phyloP scores from a whole-genome alignment of 805 yeast species.

The Candida piceae region DNA sequence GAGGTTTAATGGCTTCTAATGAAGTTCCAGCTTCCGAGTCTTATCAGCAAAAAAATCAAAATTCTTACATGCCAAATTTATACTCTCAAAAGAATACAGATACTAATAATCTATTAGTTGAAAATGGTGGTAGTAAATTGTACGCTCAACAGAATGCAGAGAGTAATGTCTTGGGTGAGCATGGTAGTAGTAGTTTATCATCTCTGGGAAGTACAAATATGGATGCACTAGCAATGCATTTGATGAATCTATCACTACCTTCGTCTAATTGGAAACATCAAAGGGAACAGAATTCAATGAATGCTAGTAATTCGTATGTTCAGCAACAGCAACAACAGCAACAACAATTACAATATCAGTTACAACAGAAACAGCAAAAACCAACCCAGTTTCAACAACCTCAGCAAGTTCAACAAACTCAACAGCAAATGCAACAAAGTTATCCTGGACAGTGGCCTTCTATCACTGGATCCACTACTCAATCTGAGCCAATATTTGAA shows the following conservation, averaged over 20 bases:
- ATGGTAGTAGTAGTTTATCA: conserved; percentile 7
- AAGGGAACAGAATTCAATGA: too few relatives aligned
- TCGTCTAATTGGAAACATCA: too few relatives aligned
- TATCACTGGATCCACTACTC: too few relatives aligned
- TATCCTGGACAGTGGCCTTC: not conserved
- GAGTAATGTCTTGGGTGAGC: conserved; percentile 6
- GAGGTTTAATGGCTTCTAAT: too few relatives aligned
- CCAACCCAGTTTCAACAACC: not conserved
- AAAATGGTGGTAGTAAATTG: too few relatives aligned
- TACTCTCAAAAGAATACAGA: too few relatives aligned
- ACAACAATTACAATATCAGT: conserved; percentile 2
- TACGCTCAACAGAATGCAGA: too few relatives aligned
- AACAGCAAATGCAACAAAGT: not conserved
- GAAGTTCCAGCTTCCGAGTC: too few relatives aligned
- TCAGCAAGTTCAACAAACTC: not conserved
- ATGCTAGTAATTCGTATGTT: not conserved
- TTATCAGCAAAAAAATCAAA: too few relatives aligned
- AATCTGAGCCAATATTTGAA: too few relatives aligned
- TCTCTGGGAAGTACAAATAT: conserved; percentile 19
- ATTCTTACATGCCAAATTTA: too few relatives aligned
- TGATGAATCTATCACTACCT: conserved; percentile 20
- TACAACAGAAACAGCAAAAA: conserved; percentile 1
- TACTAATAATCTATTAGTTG: too few relatives aligned
- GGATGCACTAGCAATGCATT: conserved; percentile 24
- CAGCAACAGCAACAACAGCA: not conserved